Conservation (phyloP, 225 moss, liverwort and hornwort genomes). For the Thuidium tamariscinum region DNA sequence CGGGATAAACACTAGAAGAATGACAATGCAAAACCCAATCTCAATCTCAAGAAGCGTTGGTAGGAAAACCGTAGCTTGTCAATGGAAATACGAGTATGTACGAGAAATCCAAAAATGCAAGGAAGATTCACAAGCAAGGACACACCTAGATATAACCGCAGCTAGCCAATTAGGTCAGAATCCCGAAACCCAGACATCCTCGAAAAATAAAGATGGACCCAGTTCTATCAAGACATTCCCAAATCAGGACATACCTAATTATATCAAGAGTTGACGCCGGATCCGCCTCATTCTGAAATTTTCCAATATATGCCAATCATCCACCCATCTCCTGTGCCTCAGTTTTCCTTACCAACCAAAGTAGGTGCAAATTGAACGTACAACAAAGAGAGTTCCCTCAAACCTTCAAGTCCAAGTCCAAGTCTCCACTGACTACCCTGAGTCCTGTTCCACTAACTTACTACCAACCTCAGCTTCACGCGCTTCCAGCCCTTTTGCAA, state of each 20-base stretch:
- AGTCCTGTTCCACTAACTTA: background rate
- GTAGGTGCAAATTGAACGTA: background rate
- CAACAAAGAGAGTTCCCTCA: background rate
- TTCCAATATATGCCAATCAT: background rate
- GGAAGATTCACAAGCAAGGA: background rate
- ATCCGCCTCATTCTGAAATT: slow-evolving; percentile 9
- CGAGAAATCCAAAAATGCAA: background rate
- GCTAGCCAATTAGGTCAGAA: background rate
- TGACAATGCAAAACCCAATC: background rate
- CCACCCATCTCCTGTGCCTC: background rate
- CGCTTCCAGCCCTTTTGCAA: background rate
- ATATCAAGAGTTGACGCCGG: background rate
- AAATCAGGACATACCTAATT: background rate
- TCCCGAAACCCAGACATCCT: background rate
- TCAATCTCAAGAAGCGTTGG: background rate
- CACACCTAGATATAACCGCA: background rate
- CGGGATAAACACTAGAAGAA: background rate
- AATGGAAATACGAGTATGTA: background rate
- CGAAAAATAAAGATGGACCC: background rate
- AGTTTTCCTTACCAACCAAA: background rate
- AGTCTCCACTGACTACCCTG: background rate
- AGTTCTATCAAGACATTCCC: background rate
- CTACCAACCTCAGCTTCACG: background rate
- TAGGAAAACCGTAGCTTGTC: background rate
- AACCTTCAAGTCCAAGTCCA: background rate